Base-by-base conservation (phyloP, 148 eudicot genomes). In the Diospyros kaki region DNA sequence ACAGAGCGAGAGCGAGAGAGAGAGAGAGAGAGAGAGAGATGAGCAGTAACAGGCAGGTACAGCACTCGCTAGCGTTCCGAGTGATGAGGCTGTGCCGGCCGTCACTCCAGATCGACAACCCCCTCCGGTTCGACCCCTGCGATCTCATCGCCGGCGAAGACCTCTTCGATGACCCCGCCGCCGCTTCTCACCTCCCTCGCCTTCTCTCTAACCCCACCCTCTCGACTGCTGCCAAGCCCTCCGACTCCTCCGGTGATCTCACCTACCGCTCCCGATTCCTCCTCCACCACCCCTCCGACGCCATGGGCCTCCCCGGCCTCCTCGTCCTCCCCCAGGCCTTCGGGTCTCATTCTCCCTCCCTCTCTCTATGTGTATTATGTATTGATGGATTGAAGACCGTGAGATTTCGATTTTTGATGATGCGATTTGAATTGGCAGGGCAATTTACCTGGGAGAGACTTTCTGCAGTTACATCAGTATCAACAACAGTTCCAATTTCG, bases 401-500 rank as follows among this genome's bases (percentile, higher is more conserved):
- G 11, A 53, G 56, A 53, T 53, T 53, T 5, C 10, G 28, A 28
- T 28, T 28, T 28, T 28, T 28, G 28, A 28, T 28, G 56, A 53
- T 53, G 11, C 10, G 56, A 53, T 6, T 2, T 53, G 56, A 5
- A 53, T 6, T 53, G 56, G 56, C 56, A 53, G 56, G 87, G 99
- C 99, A 48, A 95, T 95, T 72, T 92, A 95, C 86, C 82, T 95
- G 73, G 99, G 99, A 58, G 99, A 95, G 91, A 95, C 99, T 4
- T 95, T 95, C 77, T 91, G 97, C 87, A 95, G 99, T 69, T 95
- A 95, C 74, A 84, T 95, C 51, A 95, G 99, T 73, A 91, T 95
- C 74, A 95, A 92, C 79, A 95, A 95, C 77, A 95, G 99, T 75
- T 95, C 99, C 9, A 86, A 54, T 74, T 90, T 87, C 72, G 97